Base-by-base conservation (phyloP, 1,284 basidiomycete species). In the Golubevia pallescens region DNA sequence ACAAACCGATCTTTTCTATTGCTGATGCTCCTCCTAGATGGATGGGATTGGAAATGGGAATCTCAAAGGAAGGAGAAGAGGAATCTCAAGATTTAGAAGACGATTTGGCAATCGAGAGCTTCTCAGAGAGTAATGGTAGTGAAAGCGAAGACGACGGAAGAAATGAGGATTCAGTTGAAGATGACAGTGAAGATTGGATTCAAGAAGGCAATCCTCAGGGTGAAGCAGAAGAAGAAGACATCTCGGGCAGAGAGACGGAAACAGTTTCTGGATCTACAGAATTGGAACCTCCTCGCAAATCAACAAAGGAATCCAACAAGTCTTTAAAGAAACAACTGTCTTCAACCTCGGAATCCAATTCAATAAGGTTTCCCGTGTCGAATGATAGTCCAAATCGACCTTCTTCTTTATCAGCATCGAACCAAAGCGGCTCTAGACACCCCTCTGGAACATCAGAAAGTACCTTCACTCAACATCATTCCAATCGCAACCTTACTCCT, bases 1-100 rank as follows among this genome's bases (percentile, higher is more conserved):
- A 73, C 7, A 73, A 77, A 64, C 69, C 77, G 19, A 77, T 84
- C 60, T 80, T 84, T 51, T 63, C 64, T 53, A 68, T 84, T 51
- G 71, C 69, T 10, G 74, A 74, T 20, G 66, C 66, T 5, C 68
- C 74, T 38, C 78, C 77, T 1, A 68, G 67, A 14, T 78, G 77
- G 78, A 72, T 67, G 63, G 58, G 54, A 52, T 62, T 63, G 20
- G 66, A 74, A 16, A 48, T 48, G 42, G 42, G 42, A 48, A 48
- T 48, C 42, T 16, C 42, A 48, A 48, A 48, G 42, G 70, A 74
- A 23, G 76, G 74, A 42, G 78, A 78, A 57, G 74, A 74, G 34
- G 70, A 76, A 21, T 74, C 73, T 42, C 68, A 69, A 8, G 69
- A 69, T 51, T 21, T 60, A 20, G 67, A 66, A 10, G 67, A 67